phyloP scores from a whole-genome alignment of 176 grass and related monocot genomes.

The Saccharum spontaneum region DNA sequence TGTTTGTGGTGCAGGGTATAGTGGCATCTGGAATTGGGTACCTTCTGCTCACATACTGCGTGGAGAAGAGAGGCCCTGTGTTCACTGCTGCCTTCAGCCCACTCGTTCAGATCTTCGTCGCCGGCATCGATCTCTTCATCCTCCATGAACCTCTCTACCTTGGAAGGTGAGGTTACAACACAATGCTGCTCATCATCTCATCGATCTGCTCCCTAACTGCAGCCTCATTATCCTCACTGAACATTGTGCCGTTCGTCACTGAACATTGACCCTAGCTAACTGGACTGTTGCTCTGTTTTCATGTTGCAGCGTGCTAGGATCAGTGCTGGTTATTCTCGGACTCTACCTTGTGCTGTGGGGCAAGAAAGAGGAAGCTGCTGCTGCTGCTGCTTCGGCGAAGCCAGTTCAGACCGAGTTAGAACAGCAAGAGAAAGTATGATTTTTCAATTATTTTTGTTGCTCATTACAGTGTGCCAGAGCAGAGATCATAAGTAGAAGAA shows the following conservation, averaged over 20 bases:
- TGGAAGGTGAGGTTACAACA: conserved; percentile 49
- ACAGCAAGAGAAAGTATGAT: conserved; percentile 39
- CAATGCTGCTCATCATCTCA: neutral
- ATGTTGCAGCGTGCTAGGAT: conserved; percentile 69
- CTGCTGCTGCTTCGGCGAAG: neutral
- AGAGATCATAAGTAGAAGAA: neutral
- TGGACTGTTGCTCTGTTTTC: neutral
- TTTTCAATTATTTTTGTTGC: neutral
- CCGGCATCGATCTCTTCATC: conserved; percentile 59
- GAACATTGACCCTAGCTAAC: neutral
- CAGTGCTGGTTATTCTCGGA: conserved; percentile 60
- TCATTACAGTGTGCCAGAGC: neutral
- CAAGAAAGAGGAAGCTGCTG: conserved; percentile 60
- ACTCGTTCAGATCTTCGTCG: conserved; percentile 80
- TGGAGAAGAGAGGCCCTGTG: conserved; percentile 86
- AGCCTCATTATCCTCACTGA: no score
- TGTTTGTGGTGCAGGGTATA: conserved; percentile 47
- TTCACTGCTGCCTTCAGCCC: conserved; percentile 94
- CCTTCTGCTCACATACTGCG: conserved; percentile 77
- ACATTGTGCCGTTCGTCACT: no score
- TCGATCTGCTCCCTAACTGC: neutral
- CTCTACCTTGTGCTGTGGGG: conserved; percentile 91
- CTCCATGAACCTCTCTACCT: conserved; percentile 77
- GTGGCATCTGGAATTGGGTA: conserved; percentile 78
- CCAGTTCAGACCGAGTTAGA: conserved; percentile 1